A percentile compares a stretch with the other conserved stretches of the same genome.
phyloP scores from a whole-genome alignment of 805 yeast species.

The Hanseniaspora guilliermondii region DNA sequence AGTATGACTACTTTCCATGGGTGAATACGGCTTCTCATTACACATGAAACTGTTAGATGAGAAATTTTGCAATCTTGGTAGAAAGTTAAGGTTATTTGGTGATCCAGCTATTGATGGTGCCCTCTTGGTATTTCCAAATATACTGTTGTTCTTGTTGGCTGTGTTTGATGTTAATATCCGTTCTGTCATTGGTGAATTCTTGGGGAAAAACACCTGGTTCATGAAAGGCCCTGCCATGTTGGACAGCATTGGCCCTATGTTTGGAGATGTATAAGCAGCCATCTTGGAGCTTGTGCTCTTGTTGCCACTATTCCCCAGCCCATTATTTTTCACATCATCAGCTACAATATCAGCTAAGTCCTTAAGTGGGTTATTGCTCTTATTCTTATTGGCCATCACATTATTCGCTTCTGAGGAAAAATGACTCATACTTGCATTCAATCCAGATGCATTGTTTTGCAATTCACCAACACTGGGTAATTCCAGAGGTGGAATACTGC shows the following conservation, averaged over 20 bases:
- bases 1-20: conserved; percentile 4
- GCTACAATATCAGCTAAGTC: conserved; percentile 2
- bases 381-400: not conserved
- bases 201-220: not conserved
- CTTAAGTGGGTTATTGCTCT: not conserved
- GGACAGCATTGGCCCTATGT: not conserved
- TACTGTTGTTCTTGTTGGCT: not conserved
- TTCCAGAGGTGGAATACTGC: not conserved
- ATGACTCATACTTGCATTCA: not conserved
- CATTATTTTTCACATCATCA: conserved; percentile 1
- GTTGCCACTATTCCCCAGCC: not conserved
- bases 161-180: not conserved
- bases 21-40: not conserved
- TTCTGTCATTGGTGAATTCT: not conserved
- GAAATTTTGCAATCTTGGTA: not conserved
- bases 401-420: not conserved
- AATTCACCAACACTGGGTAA: not conserved
- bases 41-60: not conserved
- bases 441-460: not conserved
- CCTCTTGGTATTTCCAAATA: not conserved
- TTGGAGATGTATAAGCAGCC: not conserved
- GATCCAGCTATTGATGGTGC: not conserved
- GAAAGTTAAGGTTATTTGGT: not conserved
- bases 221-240: not conserved
- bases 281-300: not conserved